phyloP scores from a whole-genome alignment of 805 yeast species.

The Cyberlindnera mycetangii region DNA sequence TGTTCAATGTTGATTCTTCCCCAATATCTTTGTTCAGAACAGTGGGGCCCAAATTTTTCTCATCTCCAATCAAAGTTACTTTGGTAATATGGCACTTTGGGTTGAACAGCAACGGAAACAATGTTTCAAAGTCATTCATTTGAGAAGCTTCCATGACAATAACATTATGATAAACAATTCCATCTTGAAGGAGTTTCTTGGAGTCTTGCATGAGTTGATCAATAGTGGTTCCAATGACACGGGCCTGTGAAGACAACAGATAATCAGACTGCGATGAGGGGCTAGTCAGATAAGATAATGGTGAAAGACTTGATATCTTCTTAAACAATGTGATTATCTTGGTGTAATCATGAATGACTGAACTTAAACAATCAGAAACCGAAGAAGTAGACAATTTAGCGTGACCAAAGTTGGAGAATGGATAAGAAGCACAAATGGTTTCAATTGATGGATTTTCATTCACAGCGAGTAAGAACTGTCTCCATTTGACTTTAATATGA shows the following conservation, averaged over 20 bases:
- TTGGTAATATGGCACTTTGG: conserved; percentile 21
- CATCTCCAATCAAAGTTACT: conserved; percentile 37
- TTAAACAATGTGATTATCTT: conserved; percentile 26
- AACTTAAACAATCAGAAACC: neutral
- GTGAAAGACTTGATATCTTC: conserved; percentile 26
- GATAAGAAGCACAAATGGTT: conserved; percentile 9
- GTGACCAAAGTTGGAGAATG: conserved; percentile 11
- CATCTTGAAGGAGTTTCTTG: neutral
- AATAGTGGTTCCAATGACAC: conserved; percentile 30
- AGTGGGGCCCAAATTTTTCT: conserved; percentile 24
- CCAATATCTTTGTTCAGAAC: conserved; percentile 16
- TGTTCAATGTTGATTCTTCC: conserved; percentile 16
- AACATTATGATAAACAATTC: conserved; percentile 29
- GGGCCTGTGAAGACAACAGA: conserved; percentile 27
- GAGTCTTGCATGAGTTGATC: conserved; percentile 17
- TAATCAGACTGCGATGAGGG: conserved; percentile 22
- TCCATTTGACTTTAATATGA: conserved; percentile 23
- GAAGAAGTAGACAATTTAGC: neutral
- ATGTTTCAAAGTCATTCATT: conserved; percentile 31
- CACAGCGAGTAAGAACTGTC: neutral
- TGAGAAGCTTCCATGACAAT: conserved; percentile 34
- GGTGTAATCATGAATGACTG: conserved; percentile 7
- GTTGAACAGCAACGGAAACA: conserved; percentile 28
- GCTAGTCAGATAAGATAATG: conserved; percentile 23
- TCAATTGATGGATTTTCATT: neutral